Evolutionary conservation across 2,329 filamentous ascomycete species (phyloP), one percentile per base, ranked within the genome.

Genomic region (Venturia effusa): DNA sequence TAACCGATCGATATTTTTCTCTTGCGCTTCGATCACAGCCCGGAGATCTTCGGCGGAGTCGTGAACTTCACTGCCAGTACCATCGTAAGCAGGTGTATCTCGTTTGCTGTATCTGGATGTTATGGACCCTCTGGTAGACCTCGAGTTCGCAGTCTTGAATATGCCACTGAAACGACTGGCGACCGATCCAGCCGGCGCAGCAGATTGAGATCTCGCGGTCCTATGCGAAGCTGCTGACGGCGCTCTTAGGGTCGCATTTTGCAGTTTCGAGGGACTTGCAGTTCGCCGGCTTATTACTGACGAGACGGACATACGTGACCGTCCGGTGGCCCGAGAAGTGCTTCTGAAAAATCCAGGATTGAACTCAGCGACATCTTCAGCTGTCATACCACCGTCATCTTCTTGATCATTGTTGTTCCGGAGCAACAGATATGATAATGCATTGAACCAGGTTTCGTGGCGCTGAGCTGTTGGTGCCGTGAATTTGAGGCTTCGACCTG

Each of bases 381-480:
- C 70, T 4, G 80, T 70, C 4, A 78, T 86, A 15, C 22, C 59
- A n/a, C 37, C 59, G 17, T 84, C 82, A 43, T 88, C 87, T 24
- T 83, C 75, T 63, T 74, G 71, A 59, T 79, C 78, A 19, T 81
- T 75, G 32, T 76, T 79, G 39, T 85, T 81, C 57, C 92, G 87
- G 37, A 96, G 82, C 41, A 97, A 82, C 17, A 99, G 83, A 73
- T 99, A 99, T 1, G 91, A 96, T 63, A 99, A 81, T 0, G 94
- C 92, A 71, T 97, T 97, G 81, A 94, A 96, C 94, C 94, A 99
- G 0, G 92, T 97, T 78, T 99, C 94, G 72, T 99, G 94, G 66
- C 94, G 84, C 73, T 97, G 92, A 43, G 91, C 89, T 3, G 94
- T 99, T 1, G 90, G 87, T 67, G 93, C 95, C 1, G 94, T 99